phyloP scores from a whole-genome alignment of 2,329 filamentous ascomycete species.

The Teratosphaeria destructans region DNA sequence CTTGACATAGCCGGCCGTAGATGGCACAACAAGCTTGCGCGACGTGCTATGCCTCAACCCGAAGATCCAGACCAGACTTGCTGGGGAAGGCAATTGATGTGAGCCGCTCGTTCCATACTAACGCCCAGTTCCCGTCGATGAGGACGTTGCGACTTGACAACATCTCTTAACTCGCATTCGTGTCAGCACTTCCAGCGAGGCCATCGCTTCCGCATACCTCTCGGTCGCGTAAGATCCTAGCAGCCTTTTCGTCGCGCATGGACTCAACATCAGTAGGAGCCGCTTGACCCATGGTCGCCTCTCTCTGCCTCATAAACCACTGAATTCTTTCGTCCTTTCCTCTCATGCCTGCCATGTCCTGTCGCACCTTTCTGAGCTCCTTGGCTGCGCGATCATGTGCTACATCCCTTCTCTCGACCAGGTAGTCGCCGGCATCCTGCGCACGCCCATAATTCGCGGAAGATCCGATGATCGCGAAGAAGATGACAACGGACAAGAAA shows the following conservation, averaged over 20 bases:
- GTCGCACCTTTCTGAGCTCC: slow-evolving; percentile 46
- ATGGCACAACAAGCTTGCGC: too few species aligned
- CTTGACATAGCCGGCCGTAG: too few species aligned
- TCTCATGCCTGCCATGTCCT: slow-evolving; percentile 40
- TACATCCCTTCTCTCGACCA: slow-evolving; percentile 57
- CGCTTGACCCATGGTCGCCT: slow-evolving; percentile 39
- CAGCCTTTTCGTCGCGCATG: slow-evolving; percentile 35
- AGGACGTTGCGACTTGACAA: neutral
- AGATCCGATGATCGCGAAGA: slow-evolving; percentile 58
- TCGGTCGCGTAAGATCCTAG: slow-evolving; percentile 34
- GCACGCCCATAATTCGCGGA: slow-evolving; percentile 64
- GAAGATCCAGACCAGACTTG: too few species aligned
- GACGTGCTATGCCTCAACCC: too few species aligned
- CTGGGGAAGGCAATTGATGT: too few species aligned
- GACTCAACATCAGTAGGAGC: slow-evolving; percentile 28
- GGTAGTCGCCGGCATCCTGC: slow-evolving; percentile 48
- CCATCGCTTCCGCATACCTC: slow-evolving; percentile 38
- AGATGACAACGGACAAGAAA: slow-evolving; percentile 63
- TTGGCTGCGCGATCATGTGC: slow-evolving; percentile 57
- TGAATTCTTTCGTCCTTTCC: slow-evolving; percentile 52
- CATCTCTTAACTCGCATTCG: neutral
- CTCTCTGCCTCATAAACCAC: slow-evolving; percentile 64
- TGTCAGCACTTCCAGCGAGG: slow-evolving; percentile 12
- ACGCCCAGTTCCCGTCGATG: too few species aligned
- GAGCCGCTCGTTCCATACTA: too few species aligned